Base-by-base conservation (phyloP, 2,329 filamentous ascomycete genomes). In the Bipolaris victoriae region DNA sequence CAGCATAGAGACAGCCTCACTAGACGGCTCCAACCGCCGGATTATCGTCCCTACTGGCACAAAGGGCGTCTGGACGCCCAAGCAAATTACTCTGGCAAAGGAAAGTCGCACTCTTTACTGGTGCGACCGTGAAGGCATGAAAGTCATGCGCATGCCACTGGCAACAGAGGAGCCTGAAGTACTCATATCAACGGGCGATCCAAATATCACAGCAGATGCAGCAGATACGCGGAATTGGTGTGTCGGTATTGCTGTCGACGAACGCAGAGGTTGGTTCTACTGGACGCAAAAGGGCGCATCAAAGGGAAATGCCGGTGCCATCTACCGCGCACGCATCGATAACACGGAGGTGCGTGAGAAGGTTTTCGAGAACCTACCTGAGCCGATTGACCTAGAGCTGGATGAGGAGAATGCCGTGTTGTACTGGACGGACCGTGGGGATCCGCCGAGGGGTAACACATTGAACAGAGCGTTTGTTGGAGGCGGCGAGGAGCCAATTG, bases 101-200 rank as follows among this genome's bases (percentile, higher is more conserved):
- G 26, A 45, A n/a, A 45, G 26, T 29, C 43, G 43, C 43, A 45
- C 43, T 1, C 43, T 45, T 11, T 45, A 45, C 16, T 45, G 43
- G 43, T 45, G 43, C 43, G 43, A 45, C n/a, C 24, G 43, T 7
- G 43, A 45, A 45, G 43, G 43, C 43, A 45, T 45, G 43, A 45
- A 45, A 5, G 43, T 45, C n/a, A 45, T 45, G 43, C 43, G 43
- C 15, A 45, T 45, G 43, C 43, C 43, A 9, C n/a, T 45, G 16
- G 43, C n/a, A 13, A 45, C 43, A 18, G 43, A 45, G 16, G n/a
- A 33, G 10, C 43, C 43, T 3, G 43, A 45, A 11, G 26, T 45
- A 6, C 43, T 45, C n/a, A 16, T 45, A 18, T 45, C 43, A 7
- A 45, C 43, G 7, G 43, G 43, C 3, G 26, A 45, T 29, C 43